Percentiles rank a stretch among this genome's conserved stretches.
These are phyloP conservation scores for Trametes versicolor DNA, from an alignment of 1,284 basidiomycete species.

Conservation along the genomic window DNA sequence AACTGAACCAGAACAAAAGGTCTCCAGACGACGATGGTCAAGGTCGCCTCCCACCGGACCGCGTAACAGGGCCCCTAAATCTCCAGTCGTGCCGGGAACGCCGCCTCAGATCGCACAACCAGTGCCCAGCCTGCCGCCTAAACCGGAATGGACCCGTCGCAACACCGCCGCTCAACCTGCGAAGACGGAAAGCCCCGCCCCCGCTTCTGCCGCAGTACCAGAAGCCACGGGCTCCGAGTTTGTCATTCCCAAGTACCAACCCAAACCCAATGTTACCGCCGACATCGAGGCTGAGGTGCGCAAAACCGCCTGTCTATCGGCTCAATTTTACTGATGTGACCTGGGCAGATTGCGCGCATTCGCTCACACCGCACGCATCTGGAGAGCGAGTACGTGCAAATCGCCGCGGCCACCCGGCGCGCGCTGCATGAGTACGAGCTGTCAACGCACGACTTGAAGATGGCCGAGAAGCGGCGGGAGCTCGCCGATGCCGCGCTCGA, in stretches of 20 bases:
- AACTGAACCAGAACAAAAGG: conserved; percentile 17
- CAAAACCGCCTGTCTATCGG: neutral
- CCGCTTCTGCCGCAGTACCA: conserved; percentile 10
- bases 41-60: conserved; percentile 36
- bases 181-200: conserved; percentile 17
- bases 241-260: conserved; percentile 26
- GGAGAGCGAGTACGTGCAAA: conserved; percentile 52
- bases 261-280: conserved; percentile 16
- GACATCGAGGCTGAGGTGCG: conserved; percentile 35
- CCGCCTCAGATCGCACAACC: conserved; percentile 35
- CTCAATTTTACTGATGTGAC: neutral
- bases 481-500: conserved; percentile 67
- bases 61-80: conserved; percentile 30
- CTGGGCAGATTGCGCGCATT: conserved; percentile 44
- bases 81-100: conserved; percentile 28
- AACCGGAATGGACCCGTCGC: conserved; percentile 36
- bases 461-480: conserved; percentile 63
- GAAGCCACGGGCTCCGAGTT: conserved; percentile 17
- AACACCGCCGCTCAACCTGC: conserved; percentile 19
- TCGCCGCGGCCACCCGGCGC: conserved; percentile 55
- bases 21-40: conserved; percentile 27
- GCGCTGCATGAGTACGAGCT: conserved; percentile 70
- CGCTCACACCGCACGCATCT: conserved; percentile 52
- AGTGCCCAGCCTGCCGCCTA: conserved; percentile 27
- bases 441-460: conserved; percentile 63